Evolutionary conservation across 1,284 basidiomycete genomes (phyloP), one percentile per base, ranked within the genome.

Genomic region (Cutaneotrichosporon cavernicola): DNA sequence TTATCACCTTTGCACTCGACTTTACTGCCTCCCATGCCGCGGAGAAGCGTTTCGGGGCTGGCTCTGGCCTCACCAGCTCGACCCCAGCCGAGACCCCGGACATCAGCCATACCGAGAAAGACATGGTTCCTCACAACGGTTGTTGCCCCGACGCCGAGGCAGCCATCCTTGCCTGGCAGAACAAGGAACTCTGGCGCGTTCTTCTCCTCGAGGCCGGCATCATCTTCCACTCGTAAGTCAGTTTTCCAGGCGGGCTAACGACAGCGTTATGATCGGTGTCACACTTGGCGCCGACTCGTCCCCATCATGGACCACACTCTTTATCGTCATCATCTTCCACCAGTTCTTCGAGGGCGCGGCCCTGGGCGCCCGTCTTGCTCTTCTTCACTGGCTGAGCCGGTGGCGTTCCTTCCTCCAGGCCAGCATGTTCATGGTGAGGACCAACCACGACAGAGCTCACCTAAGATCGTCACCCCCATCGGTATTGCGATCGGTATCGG

Each of bases 201-300:
- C 13, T 74, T 32, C 70, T 81, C 22, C 74, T 82, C 40, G 81
- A 83, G 60, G 76, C 75, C 0, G 82, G 82, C 40, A 82, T 83
- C 68, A 75, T 82, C 65, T 82, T 83, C 72, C 82, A 75, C 59
- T 67, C 66, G 61, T 62, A 22, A n/a, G 61, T 56, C 26, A 26
- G 36, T 4, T 9, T 11, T 2, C 14, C 5, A 2, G n/a, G 2
- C 52, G 14, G 6, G 31, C 52, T 53, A 31, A 53, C 52, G 1
- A 38, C 55, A 61, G 59, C 7, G 64, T 71, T 64, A 70, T 70
- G 67, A 70, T 70, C 31, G 69, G 70, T 13, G 65, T 71, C 21
- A 68, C 68, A 4, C 65, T 70, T 52, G 70, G 70, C 32, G 71
- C 70, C 7, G 68, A 65, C n/a, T 62, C 66, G 6, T 65, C 68